These are phyloP conservation scores for Globisporangium nagaii DNA, from an alignment of 352 stramenopile genomes.

Conservation along the genomic window DNA sequence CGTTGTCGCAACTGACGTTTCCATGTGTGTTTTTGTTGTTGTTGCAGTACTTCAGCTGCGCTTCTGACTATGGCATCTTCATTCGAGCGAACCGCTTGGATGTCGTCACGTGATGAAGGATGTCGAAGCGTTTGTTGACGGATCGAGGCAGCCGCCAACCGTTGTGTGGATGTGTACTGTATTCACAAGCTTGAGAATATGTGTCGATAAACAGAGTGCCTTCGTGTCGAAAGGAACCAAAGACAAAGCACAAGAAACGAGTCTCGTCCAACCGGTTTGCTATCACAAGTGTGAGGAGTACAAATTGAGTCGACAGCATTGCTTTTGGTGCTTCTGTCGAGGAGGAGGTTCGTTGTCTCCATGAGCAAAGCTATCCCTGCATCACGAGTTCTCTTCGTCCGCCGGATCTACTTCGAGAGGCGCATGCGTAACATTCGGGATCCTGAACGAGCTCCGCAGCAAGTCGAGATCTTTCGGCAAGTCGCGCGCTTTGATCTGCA, in stretches of 20 bases:
- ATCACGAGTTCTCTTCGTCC: not conserved
- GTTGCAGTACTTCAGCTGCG: conserved; percentile 55
- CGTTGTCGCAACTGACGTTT: not conserved
- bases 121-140: not conserved
- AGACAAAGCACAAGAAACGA: too few relatives aligned
- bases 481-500: conserved; percentile 34
- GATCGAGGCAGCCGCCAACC: too few relatives aligned
- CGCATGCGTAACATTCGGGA: conserved; percentile 5
- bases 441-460: conserved; percentile 17
- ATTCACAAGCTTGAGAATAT: too few relatives aligned
- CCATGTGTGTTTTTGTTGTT: not conserved
- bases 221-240: too few relatives aligned
- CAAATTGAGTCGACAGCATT: too few relatives aligned
- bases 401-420: not conserved
- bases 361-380: too few relatives aligned
- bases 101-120: conserved; percentile 18
- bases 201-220: too few relatives aligned
- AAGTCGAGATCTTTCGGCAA: conserved; percentile 31
- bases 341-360: too few relatives aligned
- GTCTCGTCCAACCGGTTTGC: too few relatives aligned
- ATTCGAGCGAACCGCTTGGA: conserved; percentile 59
- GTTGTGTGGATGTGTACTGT: not conserved
- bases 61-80: conserved; percentile 56
- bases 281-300: too few relatives aligned
- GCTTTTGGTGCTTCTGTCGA: too few relatives aligned